Percentiles rank a stretch among this genome's conserved stretches.
Conservation (phyloP, 306 rosid genomes). For the Corylus americana region DNA sequence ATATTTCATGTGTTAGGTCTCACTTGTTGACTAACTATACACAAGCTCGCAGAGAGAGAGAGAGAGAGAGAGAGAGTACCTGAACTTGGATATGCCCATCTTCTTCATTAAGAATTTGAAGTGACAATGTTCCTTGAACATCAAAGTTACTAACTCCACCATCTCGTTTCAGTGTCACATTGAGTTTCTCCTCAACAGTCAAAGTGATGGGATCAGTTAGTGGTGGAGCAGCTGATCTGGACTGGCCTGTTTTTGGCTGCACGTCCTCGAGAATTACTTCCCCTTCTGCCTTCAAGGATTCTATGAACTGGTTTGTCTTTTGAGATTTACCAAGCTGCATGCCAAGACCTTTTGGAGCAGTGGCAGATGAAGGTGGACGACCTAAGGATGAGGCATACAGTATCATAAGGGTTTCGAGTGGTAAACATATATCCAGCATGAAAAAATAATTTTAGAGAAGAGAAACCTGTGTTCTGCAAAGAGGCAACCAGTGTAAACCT, state of each 20-base stretch:
- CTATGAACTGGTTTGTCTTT: conserved; percentile 83
- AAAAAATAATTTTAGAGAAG: background rate
- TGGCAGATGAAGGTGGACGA: conserved; percentile 75
- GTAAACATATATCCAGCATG: background rate
- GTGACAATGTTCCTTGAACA: conserved; percentile 85
- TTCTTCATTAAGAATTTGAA: conserved; percentile 91
- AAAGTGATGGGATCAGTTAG: conserved; percentile 89
- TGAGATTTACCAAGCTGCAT: conserved; percentile 92
- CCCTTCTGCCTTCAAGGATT: conserved; percentile 94
- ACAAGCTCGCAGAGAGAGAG: background rate
- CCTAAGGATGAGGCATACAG: conserved; percentile 42
- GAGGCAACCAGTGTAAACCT: conserved; percentile 5
- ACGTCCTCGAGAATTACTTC: conserved; percentile 92
- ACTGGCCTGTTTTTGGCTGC: conserved; percentile 68
- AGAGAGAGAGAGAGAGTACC: conserved; percentile 40
- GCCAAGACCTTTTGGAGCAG: conserved; percentile 90
- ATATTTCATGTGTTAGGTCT: too few species aligned
- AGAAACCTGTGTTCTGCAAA: background rate
- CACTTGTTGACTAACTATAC: background rate
- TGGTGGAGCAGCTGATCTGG: conserved; percentile 70
- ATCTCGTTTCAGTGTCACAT: conserved; percentile 83
- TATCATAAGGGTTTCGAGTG: conserved; percentile 21
- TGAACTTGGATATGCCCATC: conserved; percentile 88
- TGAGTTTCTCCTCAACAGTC: conserved; percentile 91
- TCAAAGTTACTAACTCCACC: conserved; percentile 94